phyloP scores from a whole-genome alignment of 2,329 filamentous ascomycete species.

The Aspergillus flavus region DNA sequence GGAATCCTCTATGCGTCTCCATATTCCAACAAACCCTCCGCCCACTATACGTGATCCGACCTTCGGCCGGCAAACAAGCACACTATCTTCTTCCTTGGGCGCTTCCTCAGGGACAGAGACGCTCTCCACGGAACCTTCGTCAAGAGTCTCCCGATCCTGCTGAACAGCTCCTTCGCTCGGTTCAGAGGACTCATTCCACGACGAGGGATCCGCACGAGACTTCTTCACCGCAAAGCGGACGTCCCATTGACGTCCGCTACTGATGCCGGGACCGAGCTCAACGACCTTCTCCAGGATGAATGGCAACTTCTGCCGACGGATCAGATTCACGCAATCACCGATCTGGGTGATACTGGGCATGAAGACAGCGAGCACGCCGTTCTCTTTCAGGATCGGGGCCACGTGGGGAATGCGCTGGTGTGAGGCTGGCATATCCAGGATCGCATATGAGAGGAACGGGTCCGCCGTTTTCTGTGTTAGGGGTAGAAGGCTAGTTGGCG shows the following conservation, averaged over 20 bases:
- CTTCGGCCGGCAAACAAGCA: conserved; percentile 57
- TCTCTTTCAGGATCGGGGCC: conserved; percentile 59
- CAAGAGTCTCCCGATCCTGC: conserved; percentile 11
- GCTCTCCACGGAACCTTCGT: conserved; percentile 18
- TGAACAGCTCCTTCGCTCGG: conserved; percentile 16
- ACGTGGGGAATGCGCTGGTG: conserved; percentile 53
- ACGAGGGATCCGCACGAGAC: conserved; percentile 36
- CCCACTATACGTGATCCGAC: conserved; percentile 51
- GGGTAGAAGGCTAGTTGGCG: conserved; percentile 21
- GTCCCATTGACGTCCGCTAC: conserved; percentile 52
- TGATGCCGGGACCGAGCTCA: conserved; percentile 50
- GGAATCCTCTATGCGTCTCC: conserved; percentile 45
- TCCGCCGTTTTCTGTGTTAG: conserved; percentile 30
- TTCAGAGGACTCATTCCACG: conserved; percentile 28
- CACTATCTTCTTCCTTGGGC: conserved; percentile 34
- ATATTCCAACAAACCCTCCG: conserved; percentile 57
- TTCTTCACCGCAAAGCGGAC: conserved; percentile 45
- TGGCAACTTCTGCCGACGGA: conserved; percentile 58
- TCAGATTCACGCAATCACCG: conserved; percentile 61
- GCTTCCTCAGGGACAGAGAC: conserved; percentile 11
- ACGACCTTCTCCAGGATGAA: conserved; percentile 51
- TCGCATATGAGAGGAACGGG: conserved; percentile 71
- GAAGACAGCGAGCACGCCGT: conserved; percentile 70
- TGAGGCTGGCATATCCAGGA: conserved; percentile 72
- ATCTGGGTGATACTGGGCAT: conserved; percentile 80